A percentile compares a stretch with the other conserved stretches of the same genome.
Conservation (phyloP, 2,329 filamentous ascomycete species). For the Pseudogymnoascus sp. region DNA sequence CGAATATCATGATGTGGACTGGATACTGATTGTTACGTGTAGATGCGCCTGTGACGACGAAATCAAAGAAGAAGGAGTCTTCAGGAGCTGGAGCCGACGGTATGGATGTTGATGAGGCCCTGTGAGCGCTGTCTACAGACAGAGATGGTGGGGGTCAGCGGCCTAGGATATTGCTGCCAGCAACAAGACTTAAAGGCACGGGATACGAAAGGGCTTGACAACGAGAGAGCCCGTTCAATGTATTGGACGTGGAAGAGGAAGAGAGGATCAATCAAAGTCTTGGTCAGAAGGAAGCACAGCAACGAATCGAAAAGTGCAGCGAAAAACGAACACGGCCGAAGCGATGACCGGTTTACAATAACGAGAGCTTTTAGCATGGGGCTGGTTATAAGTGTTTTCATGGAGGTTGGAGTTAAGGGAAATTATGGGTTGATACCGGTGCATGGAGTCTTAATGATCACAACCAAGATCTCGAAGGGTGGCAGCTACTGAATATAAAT, state of each 20-base stretch:
- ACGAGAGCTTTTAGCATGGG: not conserved
- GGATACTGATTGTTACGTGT: not conserved
- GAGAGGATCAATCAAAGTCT: not conserved
- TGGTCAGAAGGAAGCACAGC: not conserved
- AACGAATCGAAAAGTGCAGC: not conserved
- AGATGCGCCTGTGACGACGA: constrained; percentile 8
- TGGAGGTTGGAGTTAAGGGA: not conserved
- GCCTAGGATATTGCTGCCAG: not conserved
- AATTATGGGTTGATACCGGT: not conserved
- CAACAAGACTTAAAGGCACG: too few relatives aligned
- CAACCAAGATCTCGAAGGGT: not conserved
- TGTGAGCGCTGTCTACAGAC: not conserved
- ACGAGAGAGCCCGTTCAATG: not conserved
- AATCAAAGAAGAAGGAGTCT: not conserved
- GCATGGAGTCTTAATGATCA: constrained; percentile 1
- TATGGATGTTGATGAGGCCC: constrained; percentile 1
- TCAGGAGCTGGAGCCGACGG: not conserved
- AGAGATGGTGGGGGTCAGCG: not conserved
- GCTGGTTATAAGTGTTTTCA: not conserved
- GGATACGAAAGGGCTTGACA: not conserved
- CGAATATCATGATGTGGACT: not conserved
- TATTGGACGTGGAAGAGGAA: not conserved
- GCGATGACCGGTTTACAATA: not conserved
- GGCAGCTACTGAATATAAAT: not conserved
- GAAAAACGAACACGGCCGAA: not conserved